phyloP scores from a whole-genome alignment of 371 early-diverging fungal genomes.

The Circinella minor region DNA sequence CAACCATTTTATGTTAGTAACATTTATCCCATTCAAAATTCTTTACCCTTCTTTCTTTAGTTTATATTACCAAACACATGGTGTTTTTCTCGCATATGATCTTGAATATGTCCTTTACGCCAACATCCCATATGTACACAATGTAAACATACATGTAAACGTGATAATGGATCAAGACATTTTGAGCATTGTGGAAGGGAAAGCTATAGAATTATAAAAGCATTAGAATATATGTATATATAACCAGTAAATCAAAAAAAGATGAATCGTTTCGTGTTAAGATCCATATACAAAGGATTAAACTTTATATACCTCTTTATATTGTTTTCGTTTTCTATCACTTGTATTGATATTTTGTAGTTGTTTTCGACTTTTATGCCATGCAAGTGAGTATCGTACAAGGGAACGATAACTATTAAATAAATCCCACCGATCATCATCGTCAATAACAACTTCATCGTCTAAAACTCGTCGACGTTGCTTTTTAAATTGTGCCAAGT shows the following conservation, averaged over 20 bases:
- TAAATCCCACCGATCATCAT: conserved; percentile 24
- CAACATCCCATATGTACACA: conserved; percentile 73
- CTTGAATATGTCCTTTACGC: conserved; percentile 66
- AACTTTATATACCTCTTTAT: conserved; percentile 21
- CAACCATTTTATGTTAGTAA: neutral
- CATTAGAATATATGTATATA: neutral
- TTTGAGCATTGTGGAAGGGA: conserved; percentile 71
- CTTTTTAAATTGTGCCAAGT: conserved; percentile 36
- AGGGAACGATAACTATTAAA: conserved; percentile 38
- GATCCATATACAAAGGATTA: conserved; percentile 14
- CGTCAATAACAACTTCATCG: conserved; percentile 18
- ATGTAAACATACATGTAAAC: conserved; percentile 84
- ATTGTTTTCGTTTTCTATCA: conserved; percentile 26
- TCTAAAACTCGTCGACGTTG: conserved; percentile 18
- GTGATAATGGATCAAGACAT: conserved; percentile 66
- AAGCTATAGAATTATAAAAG: conserved; percentile 41
- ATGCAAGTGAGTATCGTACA: conserved; percentile 41
- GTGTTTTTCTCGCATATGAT: conserved; percentile 60
- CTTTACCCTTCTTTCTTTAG: too few relatives aligned
- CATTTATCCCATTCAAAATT: too few relatives aligned
- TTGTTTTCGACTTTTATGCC: conserved; percentile 30
- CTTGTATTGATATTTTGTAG: neutral
- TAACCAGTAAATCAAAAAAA: neutral
- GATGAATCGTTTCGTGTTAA: neutral
- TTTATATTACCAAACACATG: conserved; percentile 67